A percentile compares a stretch with the other conserved stretches of the same genome.
Conservation (phyloP, 331 rosid species). For the Quercus lobata region DNA sequence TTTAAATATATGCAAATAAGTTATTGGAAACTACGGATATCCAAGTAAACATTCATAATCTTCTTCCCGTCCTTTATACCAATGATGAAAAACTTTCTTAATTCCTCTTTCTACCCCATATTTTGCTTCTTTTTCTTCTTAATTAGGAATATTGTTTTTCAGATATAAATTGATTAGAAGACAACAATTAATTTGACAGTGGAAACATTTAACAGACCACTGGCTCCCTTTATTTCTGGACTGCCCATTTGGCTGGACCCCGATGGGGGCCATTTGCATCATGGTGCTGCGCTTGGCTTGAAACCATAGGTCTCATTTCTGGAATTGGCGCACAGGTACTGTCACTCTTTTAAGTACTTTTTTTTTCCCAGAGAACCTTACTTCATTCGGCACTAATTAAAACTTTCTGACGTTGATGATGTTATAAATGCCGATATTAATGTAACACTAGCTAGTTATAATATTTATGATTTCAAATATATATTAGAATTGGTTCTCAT, state of each 20-base stretch:
- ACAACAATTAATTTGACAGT: background rate
- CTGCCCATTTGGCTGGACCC: slow-evolving; percentile 49
- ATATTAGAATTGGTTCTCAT: background rate
- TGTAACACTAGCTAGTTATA: background rate
- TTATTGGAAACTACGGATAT: too few species aligned
- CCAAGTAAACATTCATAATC: background rate
- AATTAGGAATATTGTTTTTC: too few species aligned
- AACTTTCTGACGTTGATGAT: too few species aligned
- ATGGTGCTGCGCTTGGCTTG: slow-evolving; percentile 55
- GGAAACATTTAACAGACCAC: slow-evolving; percentile 15
- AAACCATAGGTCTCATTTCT: slow-evolving; percentile 11
- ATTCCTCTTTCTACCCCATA: background rate
- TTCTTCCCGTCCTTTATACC: background rate
- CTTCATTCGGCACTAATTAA: too few species aligned
- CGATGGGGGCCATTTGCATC: slow-evolving; percentile 50
- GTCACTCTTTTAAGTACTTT: background rate
- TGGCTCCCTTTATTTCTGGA: slow-evolving; percentile 48
- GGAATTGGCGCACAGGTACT: slow-evolving; percentile 29
- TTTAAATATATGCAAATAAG: too few species aligned
- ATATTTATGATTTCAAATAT: background rate
- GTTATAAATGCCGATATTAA: too few species aligned
- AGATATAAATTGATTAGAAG: background rate
- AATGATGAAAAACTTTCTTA: background rate
- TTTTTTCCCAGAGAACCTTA: background rate
- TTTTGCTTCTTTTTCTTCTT: too few species aligned